These are phyloP conservation scores for Earliella scabrosa DNA, from an alignment of 1,284 basidiomycete species.

Conservation along the genomic window DNA sequence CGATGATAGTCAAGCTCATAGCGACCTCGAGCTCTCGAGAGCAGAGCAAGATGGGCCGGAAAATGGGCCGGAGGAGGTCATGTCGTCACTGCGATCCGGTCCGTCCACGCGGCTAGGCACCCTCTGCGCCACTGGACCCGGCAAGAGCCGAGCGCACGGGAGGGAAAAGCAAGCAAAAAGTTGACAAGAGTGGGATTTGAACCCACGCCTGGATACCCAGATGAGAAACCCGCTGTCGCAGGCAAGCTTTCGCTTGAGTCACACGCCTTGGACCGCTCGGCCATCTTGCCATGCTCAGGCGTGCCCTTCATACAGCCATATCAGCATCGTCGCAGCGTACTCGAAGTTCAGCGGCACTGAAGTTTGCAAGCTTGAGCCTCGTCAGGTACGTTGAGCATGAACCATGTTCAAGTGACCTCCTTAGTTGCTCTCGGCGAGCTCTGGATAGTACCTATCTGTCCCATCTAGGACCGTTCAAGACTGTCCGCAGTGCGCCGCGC, in stretches of 20 bases:
- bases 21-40: background rate
- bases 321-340: no score
- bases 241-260: conserved; percentile 26
- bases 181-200: conserved; percentile 25
- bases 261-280: conserved; percentile 26
- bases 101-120: background rate
- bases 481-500: no score
- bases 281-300: conserved; percentile 24
- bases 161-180: background rate
- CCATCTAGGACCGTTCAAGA: no score
- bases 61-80: conserved; percentile 7
- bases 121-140: no score
- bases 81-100: conserved; percentile 8
- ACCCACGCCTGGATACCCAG: conserved; percentile 25
- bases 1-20: conserved; percentile 8
- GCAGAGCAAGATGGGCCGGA: conserved; percentile 5
- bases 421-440: no score
- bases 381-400: no score
- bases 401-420: no score
- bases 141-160: background rate
- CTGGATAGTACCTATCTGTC: no score
- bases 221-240: conserved; percentile 23
- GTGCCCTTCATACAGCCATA: no score
- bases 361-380: no score
- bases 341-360: no score